Conservation (phyloP, 768 basidiomycete genomes). For the Russula emetica region DNA sequence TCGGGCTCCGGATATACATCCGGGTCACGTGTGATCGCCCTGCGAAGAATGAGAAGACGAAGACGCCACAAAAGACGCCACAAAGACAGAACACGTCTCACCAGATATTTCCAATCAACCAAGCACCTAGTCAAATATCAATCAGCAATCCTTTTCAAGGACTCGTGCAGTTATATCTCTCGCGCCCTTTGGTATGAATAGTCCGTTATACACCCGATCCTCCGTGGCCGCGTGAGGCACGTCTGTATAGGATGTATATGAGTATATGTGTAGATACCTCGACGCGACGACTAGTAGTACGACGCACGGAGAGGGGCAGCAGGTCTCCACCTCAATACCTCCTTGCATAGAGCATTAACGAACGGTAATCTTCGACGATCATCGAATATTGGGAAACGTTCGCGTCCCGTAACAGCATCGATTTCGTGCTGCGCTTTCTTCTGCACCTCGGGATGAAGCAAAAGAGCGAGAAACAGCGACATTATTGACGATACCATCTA, state of each 20-base stretch:
- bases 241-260: neutral
- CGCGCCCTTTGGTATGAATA: constrained; percentile 21
- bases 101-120: neutral
- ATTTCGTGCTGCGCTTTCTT: constrained; percentile 18
- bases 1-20: constrained; percentile 19
- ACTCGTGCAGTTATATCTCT: neutral
- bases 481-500: neutral
- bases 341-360: constrained; percentile 18
- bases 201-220: constrained; percentile 15
- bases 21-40: constrained; percentile 15
- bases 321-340: constrained; percentile 12
- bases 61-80: neutral
- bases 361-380: constrained; percentile 15
- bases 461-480: constrained; percentile 1
- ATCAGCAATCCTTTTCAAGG: neutral
- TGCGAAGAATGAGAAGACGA: neutral
- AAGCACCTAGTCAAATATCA: neutral
- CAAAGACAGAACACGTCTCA: neutral
- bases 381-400: constrained; percentile 16
- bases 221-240: constrained; percentile 7
- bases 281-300: neutral
- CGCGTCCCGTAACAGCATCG: constrained; percentile 10
- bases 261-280: too few relatives aligned
- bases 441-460: constrained; percentile 14
- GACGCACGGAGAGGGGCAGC: neutral